phyloP scores from a whole-genome alignment of 305 asterid genomes.

The Petunia hybrid region DNA sequence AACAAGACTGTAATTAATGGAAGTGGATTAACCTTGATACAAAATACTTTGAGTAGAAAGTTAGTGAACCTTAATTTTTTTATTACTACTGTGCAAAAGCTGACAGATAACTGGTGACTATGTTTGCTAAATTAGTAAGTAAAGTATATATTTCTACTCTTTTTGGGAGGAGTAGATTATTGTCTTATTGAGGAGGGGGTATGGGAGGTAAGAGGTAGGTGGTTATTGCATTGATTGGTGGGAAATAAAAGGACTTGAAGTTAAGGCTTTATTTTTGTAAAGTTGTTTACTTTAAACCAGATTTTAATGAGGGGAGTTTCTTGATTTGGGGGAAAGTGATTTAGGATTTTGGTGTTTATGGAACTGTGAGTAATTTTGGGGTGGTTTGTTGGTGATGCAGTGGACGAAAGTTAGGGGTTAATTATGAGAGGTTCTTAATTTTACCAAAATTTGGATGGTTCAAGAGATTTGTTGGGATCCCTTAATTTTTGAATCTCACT shows the following conservation, averaged over 20 bases:
- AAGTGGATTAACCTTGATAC: background rate
- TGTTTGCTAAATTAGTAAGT: background rate
- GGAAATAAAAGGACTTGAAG: background rate
- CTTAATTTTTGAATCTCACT: constrained; percentile 26
- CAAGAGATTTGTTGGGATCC: constrained; percentile 44
- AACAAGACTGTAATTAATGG: constrained; percentile 37
- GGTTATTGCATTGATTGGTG: background rate
- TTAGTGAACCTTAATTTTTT: background rate
- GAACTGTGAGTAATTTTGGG: constrained; percentile 29
- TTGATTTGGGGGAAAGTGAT: constrained; percentile 29
- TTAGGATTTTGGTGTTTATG: constrained; percentile 32
- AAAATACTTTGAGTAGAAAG: background rate
- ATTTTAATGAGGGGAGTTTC: constrained; percentile 26
- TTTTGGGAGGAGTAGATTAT: background rate
- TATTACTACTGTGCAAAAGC: background rate
- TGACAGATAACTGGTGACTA: background rate
- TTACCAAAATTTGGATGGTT: constrained; percentile 40
- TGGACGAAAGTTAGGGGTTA: constrained; percentile 47
- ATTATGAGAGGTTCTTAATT: constrained; percentile 42
- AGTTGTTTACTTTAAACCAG: background rate
- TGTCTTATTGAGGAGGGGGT: background rate
- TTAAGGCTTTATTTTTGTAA: constrained; percentile 12
- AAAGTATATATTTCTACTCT: constrained; percentile 10
- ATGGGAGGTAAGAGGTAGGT: background rate
- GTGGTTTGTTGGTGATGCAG: constrained; percentile 49